Evolutionary conservation across 2,329 filamentous ascomycete species (phyloP).

Genomic region (Chrysoporthe cubensis): DNA sequence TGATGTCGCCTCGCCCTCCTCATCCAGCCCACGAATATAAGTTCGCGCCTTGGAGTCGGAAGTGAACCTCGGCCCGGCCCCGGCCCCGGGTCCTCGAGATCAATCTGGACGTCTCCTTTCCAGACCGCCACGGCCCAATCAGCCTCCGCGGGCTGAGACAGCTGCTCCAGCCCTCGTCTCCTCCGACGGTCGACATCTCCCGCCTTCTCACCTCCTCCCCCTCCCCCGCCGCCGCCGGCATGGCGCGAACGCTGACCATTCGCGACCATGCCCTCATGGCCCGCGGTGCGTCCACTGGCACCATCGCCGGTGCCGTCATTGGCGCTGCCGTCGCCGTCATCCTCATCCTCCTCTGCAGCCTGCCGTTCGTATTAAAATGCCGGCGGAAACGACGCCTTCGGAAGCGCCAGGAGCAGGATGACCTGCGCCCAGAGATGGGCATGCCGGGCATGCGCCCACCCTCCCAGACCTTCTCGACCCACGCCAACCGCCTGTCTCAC

Average conservation of each 20-base stretch:
- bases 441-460: constrained; percentile 30
- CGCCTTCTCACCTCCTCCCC: background rate
- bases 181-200: constrained; percentile 19
- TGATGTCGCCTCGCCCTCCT: constrained; percentile 15
- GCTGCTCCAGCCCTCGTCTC: constrained; percentile 7
- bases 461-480: constrained; percentile 19
- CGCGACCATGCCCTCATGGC: constrained; percentile 29
- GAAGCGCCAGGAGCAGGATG: constrained; percentile 29
- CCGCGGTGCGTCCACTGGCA: constrained; percentile 31
- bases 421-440: constrained; percentile 36
- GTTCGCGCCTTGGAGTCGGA: background rate
- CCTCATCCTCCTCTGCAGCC: constrained; percentile 38
- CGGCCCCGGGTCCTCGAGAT: constrained; percentile 6
- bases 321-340: constrained; percentile 38
- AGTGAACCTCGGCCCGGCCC: constrained; percentile 5
- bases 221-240: constrained; percentile 3
- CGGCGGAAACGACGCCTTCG: constrained; percentile 32
- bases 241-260: constrained; percentile 20
- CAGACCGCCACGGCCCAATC: constrained; percentile 17
- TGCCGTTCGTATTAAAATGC: constrained; percentile 40
- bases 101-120: background rate
- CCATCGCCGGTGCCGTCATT: constrained; percentile 41
- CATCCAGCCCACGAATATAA: constrained; percentile 9
- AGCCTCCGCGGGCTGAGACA: constrained; percentile 20
- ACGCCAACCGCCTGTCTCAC: constrained; percentile 24